These are phyloP conservation scores for Rhizopogon vulgaris DNA, from an alignment of 768 basidiomycete genomes.

Conservation along the genomic window DNA sequence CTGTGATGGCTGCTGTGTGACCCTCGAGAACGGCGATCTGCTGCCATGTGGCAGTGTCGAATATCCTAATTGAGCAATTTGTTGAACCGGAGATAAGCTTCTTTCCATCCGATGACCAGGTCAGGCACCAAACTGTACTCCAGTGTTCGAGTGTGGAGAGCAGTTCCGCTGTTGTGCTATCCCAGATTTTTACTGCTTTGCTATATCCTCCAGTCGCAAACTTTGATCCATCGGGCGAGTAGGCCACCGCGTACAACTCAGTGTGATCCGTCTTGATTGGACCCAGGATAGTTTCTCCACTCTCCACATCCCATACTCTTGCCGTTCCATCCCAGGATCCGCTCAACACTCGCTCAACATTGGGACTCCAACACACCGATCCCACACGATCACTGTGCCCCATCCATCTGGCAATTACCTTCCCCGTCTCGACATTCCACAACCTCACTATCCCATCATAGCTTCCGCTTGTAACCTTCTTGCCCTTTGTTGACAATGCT, in stretches of 20 bases:
- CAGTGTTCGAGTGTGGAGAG: neutral
- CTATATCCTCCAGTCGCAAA: neutral
- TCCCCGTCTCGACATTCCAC: neutral
- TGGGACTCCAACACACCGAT: neutral
- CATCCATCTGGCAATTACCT: neutral
- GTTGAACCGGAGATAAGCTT: neutral
- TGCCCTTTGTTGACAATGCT: too few species aligned
- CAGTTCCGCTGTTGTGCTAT: neutral
- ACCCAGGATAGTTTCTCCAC: neutral
- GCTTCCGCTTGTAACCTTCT: too few species aligned
- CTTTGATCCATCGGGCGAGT: neutral
- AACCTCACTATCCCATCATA: neutral
- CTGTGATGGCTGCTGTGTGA: neutral
- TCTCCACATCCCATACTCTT: neutral
- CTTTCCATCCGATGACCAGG: neutral
- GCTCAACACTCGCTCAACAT: slow-evolving; percentile 8
- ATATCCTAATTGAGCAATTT: neutral
- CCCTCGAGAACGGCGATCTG: neutral
- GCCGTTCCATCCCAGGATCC: slow-evolving; percentile 9
- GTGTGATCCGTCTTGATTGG: neutral
- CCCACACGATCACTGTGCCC: neutral
- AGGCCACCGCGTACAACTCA: neutral
- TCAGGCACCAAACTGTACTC: neutral
- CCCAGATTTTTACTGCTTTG: neutral
- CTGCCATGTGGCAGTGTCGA: neutral